Evolutionary conservation across 2,329 filamentous ascomycete genomes (phyloP).

Genomic region (Aspergillus flavus): DNA sequence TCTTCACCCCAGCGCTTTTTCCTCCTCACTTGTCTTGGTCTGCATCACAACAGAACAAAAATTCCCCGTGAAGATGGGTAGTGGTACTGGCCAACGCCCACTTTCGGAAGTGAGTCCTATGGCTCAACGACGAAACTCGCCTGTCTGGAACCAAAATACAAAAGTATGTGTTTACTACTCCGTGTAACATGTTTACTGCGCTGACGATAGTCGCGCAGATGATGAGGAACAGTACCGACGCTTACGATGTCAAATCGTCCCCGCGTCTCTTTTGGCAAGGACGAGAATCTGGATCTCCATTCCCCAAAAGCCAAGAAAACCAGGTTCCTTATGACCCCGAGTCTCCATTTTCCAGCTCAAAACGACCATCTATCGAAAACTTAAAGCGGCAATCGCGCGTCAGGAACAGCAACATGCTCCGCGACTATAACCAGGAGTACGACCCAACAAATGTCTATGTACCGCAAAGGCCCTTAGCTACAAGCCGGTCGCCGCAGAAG

Average conservation of each 20-base stretch:
- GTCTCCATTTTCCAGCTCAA: conserved; percentile 70
- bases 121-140: conserved; percentile 86
- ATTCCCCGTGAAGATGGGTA: conserved; percentile 66
- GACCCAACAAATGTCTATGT: conserved; percentile 76
- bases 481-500: conserved; percentile 57
- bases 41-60: conserved; percentile 23
- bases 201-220: conserved; percentile 60
- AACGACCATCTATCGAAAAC: conserved; percentile 91
- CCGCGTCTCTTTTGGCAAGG: conserved; percentile 90
- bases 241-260: conserved; percentile 65
- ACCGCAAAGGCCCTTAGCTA: conserved; percentile 79
- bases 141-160: conserved; percentile 76
- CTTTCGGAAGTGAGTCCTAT: conserved; percentile 87
- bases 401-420: conserved; percentile 97
- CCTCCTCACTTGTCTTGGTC: conserved; percentile 8
- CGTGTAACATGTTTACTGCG: background rate
- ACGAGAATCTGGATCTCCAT: conserved; percentile 68
- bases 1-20: conserved; percentile 12
- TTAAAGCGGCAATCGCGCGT: conserved; percentile 92
- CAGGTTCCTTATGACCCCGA: conserved; percentile 59
- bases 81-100: conserved; percentile 66
- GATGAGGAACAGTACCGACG: conserved; percentile 71
- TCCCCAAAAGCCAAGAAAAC: conserved; percentile 70
- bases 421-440: conserved; percentile 90
- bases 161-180: conserved; percentile 58